Base-by-base conservation (phyloP, 148 eudicot species). In the Pharnaceum exiguum region DNA sequence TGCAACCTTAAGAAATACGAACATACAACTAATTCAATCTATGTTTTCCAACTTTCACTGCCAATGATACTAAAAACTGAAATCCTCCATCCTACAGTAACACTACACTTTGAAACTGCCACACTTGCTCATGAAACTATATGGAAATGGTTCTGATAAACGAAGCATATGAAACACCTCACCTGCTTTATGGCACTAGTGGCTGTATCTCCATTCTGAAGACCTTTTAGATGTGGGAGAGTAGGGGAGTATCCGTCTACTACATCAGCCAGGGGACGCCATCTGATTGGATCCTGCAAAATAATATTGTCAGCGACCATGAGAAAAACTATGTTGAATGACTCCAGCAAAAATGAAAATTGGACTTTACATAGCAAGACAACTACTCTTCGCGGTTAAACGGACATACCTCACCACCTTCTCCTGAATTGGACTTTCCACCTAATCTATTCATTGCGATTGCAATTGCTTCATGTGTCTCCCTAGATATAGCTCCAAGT, bases 171-270 rank as follows among this genome's bases (percentile, higher is more conserved):
- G 42, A 51, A 25, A 26, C 3, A 40, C 26, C 55, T 69, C 33
- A 86, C 99, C 96, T 93, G 99, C 82, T 93, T 93, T 58, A 93
- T 93, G 54, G 96, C 96, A 82, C 99, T 93, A 24, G 99, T 93
- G 46, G 99, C 99, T 49, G 89, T 93, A 69, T 93, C 99, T 39
- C 99, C 99, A 78, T 93, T 93, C 73, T 86, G 99, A 66, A 93
- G 99, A 67, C 99, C 99, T 80, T 89, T 93, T 35, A 93, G 85
- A 77, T 93, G 99, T 53, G 99, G 96, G 52, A 93, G 65, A 59
- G 99, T 93, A 13, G 99, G 84, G 26, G 99, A 93, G 72, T 93
- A 93, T 35, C 99, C 99, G 70, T 93, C 99, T 71, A 89, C 91
- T 70, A 93, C 99, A 75, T 93, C 99, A 23, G 87, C 69, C 55